Percentiles rank a stretch among this genome's conserved stretches.
Conservation (phyloP, 2,329 filamentous ascomycete genomes). For the Sporothrix mexicana region DNA sequence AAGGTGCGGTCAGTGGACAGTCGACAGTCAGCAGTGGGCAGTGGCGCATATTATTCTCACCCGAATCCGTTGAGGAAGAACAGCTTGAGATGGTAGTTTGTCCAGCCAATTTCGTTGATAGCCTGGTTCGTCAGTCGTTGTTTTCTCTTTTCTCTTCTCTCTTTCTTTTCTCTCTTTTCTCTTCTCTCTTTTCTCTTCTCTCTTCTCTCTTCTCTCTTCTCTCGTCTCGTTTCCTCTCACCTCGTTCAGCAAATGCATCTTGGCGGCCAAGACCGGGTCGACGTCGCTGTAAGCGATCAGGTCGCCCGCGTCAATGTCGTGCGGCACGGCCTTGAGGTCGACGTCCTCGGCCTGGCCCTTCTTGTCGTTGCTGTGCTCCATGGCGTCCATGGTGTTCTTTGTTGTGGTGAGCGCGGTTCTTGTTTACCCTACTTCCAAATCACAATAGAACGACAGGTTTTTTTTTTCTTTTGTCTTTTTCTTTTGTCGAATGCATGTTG, state of each 20-base stretch:
- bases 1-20: not conserved
- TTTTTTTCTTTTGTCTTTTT: not conserved
- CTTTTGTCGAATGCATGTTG: constrained; percentile 5
- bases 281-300: constrained; percentile 22
- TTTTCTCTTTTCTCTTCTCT: not conserved
- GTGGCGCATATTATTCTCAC: not conserved
- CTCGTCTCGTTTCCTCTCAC: not conserved
- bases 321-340: constrained; percentile 14
- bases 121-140: not conserved
- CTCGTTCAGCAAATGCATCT: constrained; percentile 28
- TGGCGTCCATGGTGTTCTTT: not conserved
- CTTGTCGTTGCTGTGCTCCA: constrained; percentile 18
- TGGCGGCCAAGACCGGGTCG: constrained; percentile 24
- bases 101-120: constrained; percentile 27
- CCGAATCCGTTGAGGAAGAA: constrained; percentile 23
- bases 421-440: constrained; percentile 13
- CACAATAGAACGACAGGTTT: not conserved
- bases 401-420: not conserved
- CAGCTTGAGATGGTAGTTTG: constrained; percentile 23
- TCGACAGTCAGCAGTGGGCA: no score
- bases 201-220: not conserved
- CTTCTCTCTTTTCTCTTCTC: not conserved
- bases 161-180: not conserved
- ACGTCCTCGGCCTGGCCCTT: constrained; percentile 10
- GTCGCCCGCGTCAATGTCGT: constrained; percentile 16